phyloP scores from a whole-genome alignment of 352 stramenopile genomes.

The Phytophthora pini region DNA sequence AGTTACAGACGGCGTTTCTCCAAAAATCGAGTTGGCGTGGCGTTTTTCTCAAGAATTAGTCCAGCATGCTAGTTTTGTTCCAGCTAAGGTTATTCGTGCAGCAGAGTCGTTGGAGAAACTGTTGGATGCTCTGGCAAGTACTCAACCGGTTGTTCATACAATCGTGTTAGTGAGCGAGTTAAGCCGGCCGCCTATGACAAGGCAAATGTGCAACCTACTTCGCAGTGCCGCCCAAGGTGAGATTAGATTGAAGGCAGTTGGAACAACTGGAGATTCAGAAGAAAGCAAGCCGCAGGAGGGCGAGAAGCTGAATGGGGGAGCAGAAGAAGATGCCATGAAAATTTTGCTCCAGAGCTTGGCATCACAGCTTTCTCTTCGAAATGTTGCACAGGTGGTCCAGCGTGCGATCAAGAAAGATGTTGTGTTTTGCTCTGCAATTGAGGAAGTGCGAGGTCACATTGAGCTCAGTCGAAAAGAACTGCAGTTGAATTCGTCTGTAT shows the following conservation, averaged over 20 bases:
- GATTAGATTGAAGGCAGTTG: constrained; percentile 6
- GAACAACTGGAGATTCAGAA: constrained; percentile 5
- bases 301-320: constrained; percentile 1
- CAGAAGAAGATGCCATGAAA: constrained; percentile 6
- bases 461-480: constrained; percentile 17
- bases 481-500: constrained; percentile 10
- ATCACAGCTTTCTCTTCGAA: constrained; percentile 39
- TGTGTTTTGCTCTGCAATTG: constrained; percentile 42
- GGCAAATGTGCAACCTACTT: constrained; percentile 46
- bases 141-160: constrained; percentile 14
- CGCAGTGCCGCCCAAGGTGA: constrained; percentile 11
- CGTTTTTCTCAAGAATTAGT: constrained; percentile 52
- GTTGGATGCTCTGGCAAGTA: constrained; percentile 7
- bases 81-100: constrained; percentile 38
- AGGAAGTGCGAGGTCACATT: constrained; percentile 32
- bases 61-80: constrained; percentile 52
- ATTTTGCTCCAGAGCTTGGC: constrained; percentile 27
- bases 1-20: not conserved
- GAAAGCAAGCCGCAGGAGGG: not conserved
- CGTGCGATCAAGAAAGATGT: constrained; percentile 33
- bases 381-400: constrained; percentile 43
- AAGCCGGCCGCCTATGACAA: constrained; percentile 58
- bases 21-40: constrained; percentile 34
- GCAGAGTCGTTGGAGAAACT: constrained; percentile 37
- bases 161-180: constrained; percentile 64